phyloP scores from a whole-genome alignment of 768 basidiomycete genomes.

The Pholiota microspora region DNA sequence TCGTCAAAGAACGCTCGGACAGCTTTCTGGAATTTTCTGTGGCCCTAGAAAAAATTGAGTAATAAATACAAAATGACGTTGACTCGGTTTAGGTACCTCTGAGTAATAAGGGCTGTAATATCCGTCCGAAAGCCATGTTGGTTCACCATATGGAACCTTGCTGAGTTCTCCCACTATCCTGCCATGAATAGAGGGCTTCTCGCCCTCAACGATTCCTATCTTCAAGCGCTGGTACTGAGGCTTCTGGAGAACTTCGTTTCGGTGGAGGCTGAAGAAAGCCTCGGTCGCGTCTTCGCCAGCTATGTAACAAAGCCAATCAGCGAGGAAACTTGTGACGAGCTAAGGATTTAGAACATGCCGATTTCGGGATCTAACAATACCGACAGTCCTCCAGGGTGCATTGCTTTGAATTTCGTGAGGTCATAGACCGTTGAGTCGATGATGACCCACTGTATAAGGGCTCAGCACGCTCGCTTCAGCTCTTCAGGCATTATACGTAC shows the following conservation, averaged over 20 bases:
- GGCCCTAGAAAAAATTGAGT: constrained; percentile 49
- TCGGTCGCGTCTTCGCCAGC: constrained; percentile 89
- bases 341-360: constrained; percentile 37
- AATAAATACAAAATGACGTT: constrained; percentile 35
- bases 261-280: constrained; percentile 85
- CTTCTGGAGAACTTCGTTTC: constrained; percentile 75
- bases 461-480: neutral
- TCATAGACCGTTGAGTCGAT: constrained; percentile 85
- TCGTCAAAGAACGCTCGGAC: constrained; percentile 75
- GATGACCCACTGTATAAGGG: constrained; percentile 65
- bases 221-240: constrained; percentile 74
- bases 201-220: constrained; percentile 68
- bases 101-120: constrained; percentile 78
- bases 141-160: constrained; percentile 84
- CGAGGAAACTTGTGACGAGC: neutral
- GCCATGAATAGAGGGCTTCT: constrained; percentile 50
- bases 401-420: constrained; percentile 68
- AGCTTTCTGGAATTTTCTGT: constrained; percentile 55
- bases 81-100: constrained; percentile 38
- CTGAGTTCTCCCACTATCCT: constrained; percentile 59
- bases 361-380: constrained; percentile 76
- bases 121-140: constrained; percentile 71
- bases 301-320: constrained; percentile 17
- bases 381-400: constrained; percentile 81
- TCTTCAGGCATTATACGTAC: constrained; percentile 29